phyloP scores from a whole-genome alignment of 176 grass and related monocot genomes.

The Oryza glumipatula region DNA sequence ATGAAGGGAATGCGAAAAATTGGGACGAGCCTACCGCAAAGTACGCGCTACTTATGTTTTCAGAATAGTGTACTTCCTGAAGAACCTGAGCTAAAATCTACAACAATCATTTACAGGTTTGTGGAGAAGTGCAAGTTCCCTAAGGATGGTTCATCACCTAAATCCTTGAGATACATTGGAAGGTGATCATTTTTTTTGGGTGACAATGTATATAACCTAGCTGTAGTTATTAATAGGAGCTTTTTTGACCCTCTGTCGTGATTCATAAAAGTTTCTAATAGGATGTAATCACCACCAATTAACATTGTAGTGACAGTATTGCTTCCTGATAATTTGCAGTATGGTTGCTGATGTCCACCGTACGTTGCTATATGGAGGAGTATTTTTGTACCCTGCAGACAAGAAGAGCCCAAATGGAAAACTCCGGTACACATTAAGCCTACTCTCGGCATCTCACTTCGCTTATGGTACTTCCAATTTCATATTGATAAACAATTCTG shows the following conservation, averaged over 20 bases:
- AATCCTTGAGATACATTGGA: conserved; percentile 97
- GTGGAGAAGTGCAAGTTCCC: conserved; percentile 98
- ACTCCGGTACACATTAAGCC: conserved; percentile 59
- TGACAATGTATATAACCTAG: neutral
- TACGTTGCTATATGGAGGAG: conserved; percentile 89
- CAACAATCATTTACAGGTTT: conserved; percentile 45
- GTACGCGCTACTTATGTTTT: conserved; percentile 41
- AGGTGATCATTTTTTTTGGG: conserved; percentile 46
- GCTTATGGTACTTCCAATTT: conserved; percentile 1
- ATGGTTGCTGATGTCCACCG: conserved; percentile 99
- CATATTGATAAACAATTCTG: neutral
- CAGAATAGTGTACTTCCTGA: neutral
- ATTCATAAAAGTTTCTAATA: neutral
- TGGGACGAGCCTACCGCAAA: conserved; percentile 87
- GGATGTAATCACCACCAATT: neutral
- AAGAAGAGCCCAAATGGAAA: conserved; percentile 89
- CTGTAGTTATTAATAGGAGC: neutral
- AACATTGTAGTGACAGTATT: neutral
- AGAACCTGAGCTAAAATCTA: conserved; percentile 16
- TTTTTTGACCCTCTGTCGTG: neutral
- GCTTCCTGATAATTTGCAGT: conserved; percentile 51
- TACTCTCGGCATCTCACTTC: neutral
- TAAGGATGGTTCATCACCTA: conserved; percentile 71
- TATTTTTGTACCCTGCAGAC: conserved; percentile 97
- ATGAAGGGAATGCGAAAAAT: conserved; percentile 94